Base-by-base conservation (phyloP, 805 yeast species). In the Yarrowia sp. region DNA sequence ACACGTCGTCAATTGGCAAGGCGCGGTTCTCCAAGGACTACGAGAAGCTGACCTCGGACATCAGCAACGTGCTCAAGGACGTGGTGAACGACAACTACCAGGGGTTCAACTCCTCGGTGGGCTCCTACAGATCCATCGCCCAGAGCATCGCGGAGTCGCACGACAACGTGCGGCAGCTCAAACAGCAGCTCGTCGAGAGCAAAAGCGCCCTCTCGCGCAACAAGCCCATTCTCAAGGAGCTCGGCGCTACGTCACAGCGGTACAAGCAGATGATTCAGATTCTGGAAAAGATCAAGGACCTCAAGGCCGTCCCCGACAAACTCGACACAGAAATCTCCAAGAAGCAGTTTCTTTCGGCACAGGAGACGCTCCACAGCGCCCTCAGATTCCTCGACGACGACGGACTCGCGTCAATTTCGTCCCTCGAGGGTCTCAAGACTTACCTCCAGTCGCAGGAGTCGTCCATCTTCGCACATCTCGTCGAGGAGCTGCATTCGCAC, bases 1-100 rank as follows among this genome's bases (percentile, higher is more conserved):
- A 93, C 72, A 86, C 85, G 68, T 84, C 96, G 1, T 88, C 96
- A 0, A 94, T 91, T n/a, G 98, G 98, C 0, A 75, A 89, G 68
- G 96, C 96, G 0, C 86, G 85, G 68, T 82, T 86, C 64, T 78
- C 79, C 63, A 79, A 79, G 1, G 91, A 89, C 64, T 93, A 93
- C 67, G 76, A 79, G 42, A 80, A 80, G 51, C 73, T 90, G 46
- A 83, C 86, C 64, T 75, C 76, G 22, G 76, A 81, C 60, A 80
- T 92, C 12, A 81, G 85, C 14, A 70, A 70, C 16, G 81, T 84
- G 24, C 76, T 93, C 59, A 81, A 86, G 63, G 74, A 73, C 22
- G 89, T 92, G 1, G 97, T 92, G 27, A 87, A 86, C 66, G 88
- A 66, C 39, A 68, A 90, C 70, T 86, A 85, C 71, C 92, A 89